These are phyloP conservation scores for Ehretia macrophylla DNA, from an alignment of 257 asterid species.

Conservation along the genomic window DNA sequence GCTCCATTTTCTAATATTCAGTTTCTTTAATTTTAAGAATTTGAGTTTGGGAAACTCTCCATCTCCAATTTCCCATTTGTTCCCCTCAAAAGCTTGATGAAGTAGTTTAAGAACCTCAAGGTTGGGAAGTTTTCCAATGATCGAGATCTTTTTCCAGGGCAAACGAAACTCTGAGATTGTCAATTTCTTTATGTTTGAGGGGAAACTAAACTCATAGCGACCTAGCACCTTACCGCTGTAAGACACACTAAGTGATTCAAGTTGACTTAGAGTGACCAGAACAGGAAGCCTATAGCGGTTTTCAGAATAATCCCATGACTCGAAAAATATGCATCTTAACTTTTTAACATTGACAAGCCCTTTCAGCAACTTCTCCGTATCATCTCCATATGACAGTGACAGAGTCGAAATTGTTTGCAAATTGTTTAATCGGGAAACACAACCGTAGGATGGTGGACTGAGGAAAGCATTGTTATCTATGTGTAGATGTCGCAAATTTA, in stretches of 20 bases:
- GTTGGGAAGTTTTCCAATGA: too few relatives aligned
- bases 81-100: too few relatives aligned
- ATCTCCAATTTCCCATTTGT: too few relatives aligned
- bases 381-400: neutral
- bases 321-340: constrained; percentile 3
- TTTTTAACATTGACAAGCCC: constrained; percentile 12
- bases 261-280: neutral
- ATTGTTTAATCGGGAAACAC: neutral
- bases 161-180: too few relatives aligned
- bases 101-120: too few relatives aligned
- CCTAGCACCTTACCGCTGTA: neutral
- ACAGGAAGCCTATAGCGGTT: neutral
- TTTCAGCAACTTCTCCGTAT: neutral
- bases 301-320: neutral
- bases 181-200: too few relatives aligned
- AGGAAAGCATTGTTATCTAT: neutral
- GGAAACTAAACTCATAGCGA: too few relatives aligned
- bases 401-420: constrained; percentile 12
- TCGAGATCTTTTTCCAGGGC: too few relatives aligned
- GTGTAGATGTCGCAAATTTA: constrained; percentile 9
- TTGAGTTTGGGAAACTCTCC: neutral
- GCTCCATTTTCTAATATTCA: neutral
- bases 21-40: neutral
- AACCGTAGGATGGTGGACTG: neutral
- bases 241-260: constrained; percentile 10